These are phyloP conservation scores for Erysimum cheiri DNA, from an alignment of 441 rosid genomes.

Conservation along the genomic window DNA sequence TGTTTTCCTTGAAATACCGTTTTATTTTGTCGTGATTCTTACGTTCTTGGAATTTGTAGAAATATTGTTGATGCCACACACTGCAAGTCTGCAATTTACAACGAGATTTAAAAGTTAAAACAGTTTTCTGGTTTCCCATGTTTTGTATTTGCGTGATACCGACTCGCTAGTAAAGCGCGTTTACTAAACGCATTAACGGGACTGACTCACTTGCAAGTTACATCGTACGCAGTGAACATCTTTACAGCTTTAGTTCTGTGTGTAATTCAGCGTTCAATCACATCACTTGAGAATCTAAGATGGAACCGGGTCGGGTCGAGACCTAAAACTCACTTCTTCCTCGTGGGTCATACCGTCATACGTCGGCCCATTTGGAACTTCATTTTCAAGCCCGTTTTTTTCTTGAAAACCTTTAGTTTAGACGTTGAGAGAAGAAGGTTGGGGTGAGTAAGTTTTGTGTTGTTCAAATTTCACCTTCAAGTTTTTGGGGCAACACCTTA, in stretches of 20 bases:
- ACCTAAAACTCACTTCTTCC: background rate
- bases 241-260: background rate
- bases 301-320: background rate
- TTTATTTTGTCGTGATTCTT: background rate
- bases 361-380: background rate
- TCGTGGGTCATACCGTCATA: background rate
- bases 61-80: background rate
- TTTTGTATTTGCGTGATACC: background rate
- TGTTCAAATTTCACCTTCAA: background rate
- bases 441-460: background rate
- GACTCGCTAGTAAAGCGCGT: constrained; percentile 15
- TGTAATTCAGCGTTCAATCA: background rate
- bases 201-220: constrained; percentile 1
- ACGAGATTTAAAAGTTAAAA: background rate
- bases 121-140: background rate
- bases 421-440: background rate
- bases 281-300: background rate
- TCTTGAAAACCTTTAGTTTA: background rate
- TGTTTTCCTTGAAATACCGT: too few species aligned
- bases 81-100: constrained; percentile 19
- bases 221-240: background rate
- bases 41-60: background rate
- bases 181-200: background rate
- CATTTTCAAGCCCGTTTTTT: constrained; percentile 1
- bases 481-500: background rate